Percentiles rank a stretch among this genome's conserved stretches.
These are phyloP conservation scores for Cucurbita maxima DNA, from an alignment of 306 rosid genomes.

Conservation along the genomic window DNA sequence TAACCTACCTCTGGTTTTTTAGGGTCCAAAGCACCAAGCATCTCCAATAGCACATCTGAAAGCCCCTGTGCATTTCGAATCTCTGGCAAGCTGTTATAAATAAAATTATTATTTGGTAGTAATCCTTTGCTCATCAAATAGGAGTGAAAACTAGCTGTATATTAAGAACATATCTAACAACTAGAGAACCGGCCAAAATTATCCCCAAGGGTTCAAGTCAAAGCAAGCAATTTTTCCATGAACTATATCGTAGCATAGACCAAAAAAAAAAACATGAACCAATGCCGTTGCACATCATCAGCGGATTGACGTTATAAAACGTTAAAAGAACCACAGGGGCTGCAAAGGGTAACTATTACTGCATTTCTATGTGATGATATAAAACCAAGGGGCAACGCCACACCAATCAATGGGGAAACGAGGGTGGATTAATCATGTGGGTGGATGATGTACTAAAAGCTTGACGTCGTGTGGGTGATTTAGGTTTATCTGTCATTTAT, in stretches of 20 bases:
- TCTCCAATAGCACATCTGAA: constrained; percentile 74
- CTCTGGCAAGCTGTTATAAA: constrained; percentile 47
- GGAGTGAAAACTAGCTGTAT: background rate
- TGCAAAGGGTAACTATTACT: background rate
- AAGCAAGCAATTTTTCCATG: background rate
- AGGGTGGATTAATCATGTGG: background rate
- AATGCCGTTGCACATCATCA: background rate
- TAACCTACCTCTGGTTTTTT: constrained; percentile 48
- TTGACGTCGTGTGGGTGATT: background rate
- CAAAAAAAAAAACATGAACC: background rate
- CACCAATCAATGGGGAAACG: background rate
- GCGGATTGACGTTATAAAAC: background rate
- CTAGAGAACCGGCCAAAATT: background rate
- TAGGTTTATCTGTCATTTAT: background rate
- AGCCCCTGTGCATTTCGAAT: constrained; percentile 73
- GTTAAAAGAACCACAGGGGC: background rate
- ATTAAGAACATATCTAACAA: background rate
- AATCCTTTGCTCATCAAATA: background rate
- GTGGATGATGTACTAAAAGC: background rate
- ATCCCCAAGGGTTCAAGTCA: background rate
- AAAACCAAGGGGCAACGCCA: background rate
- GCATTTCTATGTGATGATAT: background rate
- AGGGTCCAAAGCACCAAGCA: constrained; percentile 76
- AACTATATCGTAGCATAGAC: background rate
- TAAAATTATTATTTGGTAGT: constrained; percentile 8